These are phyloP conservation scores for Torulaspora franciscae DNA, from an alignment of 805 yeast genomes.

Conservation along the genomic window DNA sequence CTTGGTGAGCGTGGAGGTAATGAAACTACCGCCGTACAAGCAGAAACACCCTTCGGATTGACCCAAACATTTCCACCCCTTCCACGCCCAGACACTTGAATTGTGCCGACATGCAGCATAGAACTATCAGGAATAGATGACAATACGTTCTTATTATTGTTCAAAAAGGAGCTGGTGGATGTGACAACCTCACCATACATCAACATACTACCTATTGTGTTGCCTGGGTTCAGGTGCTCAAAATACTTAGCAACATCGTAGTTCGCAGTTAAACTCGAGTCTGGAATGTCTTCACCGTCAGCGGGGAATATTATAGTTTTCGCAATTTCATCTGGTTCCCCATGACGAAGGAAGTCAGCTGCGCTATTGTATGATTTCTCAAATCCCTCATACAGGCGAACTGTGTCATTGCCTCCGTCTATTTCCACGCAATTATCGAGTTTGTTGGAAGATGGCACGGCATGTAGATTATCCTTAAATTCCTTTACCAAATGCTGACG, in stretches of 20 bases:
- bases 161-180: constrained; percentile 77
- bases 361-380: constrained; percentile 14
- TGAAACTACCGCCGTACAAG: constrained; percentile 66
- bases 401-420: constrained; percentile 33
- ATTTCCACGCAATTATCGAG: constrained; percentile 41
- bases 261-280: constrained; percentile 56
- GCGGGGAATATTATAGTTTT: constrained; percentile 47
- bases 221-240: constrained; percentile 29
- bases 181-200: constrained; percentile 86
- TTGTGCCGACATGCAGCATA: constrained; percentile 52
- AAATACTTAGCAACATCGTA: constrained; percentile 62
- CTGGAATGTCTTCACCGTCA: constrained; percentile 45
- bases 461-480: constrained; percentile 15
- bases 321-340: constrained; percentile 52
- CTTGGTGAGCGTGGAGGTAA: constrained; percentile 43
- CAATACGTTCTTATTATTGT: constrained; percentile 60
- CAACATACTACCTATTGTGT: constrained; percentile 55
- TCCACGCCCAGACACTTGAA: constrained; percentile 89
- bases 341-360: constrained; percentile 18
- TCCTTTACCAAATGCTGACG: constrained; percentile 12
- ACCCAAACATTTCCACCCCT: constrained; percentile 95
- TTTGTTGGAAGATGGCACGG: constrained; percentile 33
- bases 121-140: constrained; percentile 40
- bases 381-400: constrained; percentile 24
- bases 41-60: constrained; percentile 87